A percentile compares a stretch with the other conserved stretches of the same genome.
Evolutionary conservation across 257 asterid genomes (phyloP).

Genomic region (Marsdenia floribunda): DNA sequence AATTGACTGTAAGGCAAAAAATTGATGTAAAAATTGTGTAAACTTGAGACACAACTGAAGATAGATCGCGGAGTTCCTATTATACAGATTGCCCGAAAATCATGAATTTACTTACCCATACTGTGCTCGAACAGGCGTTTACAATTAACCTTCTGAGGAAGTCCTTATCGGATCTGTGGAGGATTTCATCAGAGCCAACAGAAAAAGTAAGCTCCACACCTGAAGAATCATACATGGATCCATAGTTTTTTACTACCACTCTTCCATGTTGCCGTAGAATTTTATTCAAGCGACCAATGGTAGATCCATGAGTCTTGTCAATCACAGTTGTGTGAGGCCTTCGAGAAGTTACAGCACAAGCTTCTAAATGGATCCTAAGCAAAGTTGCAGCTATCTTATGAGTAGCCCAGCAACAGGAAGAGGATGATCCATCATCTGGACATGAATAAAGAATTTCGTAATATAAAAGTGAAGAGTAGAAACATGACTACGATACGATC

Average conservation of each 20-base stretch:
- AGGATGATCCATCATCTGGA: constrained; percentile 73
- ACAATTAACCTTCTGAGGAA: constrained; percentile 7
- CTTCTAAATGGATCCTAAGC: constrained; percentile 43
- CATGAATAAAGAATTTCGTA: constrained; percentile 1
- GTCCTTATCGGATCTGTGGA: constrained; percentile 6
- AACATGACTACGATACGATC: not conserved
- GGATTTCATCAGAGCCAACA: constrained; percentile 4
- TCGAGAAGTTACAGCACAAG: not conserved
- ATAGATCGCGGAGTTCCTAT: no score
- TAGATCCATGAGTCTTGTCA: constrained; percentile 17
- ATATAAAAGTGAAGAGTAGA: not conserved
- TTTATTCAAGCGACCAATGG: constrained; percentile 26
- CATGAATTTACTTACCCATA: constrained; percentile 2
- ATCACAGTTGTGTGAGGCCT: not conserved
- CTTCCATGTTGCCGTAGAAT: constrained; percentile 43
- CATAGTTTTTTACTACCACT: constrained; percentile 47
- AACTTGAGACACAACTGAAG: not conserved
- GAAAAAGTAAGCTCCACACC: constrained; percentile 46
- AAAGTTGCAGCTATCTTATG: constrained; percentile 53
- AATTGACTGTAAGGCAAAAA: constrained; percentile 13
- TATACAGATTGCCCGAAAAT: not conserved
- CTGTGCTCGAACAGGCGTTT: constrained; percentile 2
- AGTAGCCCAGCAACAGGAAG: constrained; percentile 78
- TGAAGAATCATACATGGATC: constrained; percentile 46
- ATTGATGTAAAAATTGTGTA: no score